These are phyloP conservation scores for Plenodomus lindquistii DNA, from an alignment of 2,329 filamentous ascomycete species.

Conservation along the genomic window DNA sequence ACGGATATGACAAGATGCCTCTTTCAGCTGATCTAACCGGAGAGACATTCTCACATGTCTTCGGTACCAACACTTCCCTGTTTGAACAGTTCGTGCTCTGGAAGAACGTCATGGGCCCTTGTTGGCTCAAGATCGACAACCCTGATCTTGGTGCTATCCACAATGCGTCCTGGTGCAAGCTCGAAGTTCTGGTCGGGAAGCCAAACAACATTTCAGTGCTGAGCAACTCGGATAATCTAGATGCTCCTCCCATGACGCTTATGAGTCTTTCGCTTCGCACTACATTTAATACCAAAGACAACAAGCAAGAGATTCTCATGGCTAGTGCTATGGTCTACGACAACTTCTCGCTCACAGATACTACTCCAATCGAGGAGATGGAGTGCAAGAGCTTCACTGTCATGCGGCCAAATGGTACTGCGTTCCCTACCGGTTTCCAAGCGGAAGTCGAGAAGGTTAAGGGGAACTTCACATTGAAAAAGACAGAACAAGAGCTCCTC, in stretches of 20 bases:
- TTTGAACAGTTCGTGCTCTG: conserved; percentile 98
- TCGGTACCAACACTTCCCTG: conserved; percentile 88
- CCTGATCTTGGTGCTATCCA: conserved; percentile 82
- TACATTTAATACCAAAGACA: conserved; percentile 84
- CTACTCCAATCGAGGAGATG: conserved; percentile 83
- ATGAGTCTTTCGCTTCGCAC: conserved; percentile 94
- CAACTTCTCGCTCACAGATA: conserved; percentile 83
- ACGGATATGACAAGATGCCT: conserved; percentile 83
- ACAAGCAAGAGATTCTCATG: conserved; percentile 93
- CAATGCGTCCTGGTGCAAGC: conserved; percentile 95
- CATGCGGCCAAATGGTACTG: conserved; percentile 75
- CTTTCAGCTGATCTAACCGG: conserved; percentile 73
- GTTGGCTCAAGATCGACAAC: conserved; percentile 90
- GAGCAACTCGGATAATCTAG: conserved; percentile 77
- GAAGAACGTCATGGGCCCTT: conserved; percentile 99
- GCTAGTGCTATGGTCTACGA: conserved; percentile 93
- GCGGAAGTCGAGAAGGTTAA: conserved; percentile 72
- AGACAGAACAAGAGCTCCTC: conserved; percentile 81
- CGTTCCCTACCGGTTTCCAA: conserved; percentile 88
- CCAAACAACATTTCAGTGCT: conserved; percentile 75
- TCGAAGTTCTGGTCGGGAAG: conserved; percentile 81
- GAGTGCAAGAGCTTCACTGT: conserved; percentile 90
- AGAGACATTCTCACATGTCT: conserved; percentile 91
- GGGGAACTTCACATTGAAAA: conserved; percentile 78
- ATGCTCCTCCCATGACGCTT: conserved; percentile 85